Evolutionary conservation across 352 stramenopile species (phyloP).

Genomic region (Synura sp.): DNA sequence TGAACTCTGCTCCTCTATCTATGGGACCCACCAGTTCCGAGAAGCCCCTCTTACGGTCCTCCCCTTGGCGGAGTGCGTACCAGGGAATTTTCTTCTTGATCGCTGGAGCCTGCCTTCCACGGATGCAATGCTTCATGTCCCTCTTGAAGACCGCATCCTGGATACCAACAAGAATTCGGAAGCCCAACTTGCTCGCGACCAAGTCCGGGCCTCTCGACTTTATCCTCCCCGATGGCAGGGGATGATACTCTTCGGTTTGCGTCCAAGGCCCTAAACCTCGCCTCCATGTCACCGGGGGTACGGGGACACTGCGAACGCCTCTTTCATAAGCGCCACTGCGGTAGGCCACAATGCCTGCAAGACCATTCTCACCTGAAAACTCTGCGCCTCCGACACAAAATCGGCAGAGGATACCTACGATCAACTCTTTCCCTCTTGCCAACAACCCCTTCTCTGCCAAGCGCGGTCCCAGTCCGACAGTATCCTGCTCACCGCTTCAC

Average conservation of each 20-base stretch:
- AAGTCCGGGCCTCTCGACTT: not conserved
- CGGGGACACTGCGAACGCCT: slow-evolving; percentile 6
- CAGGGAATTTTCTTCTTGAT: not conserved
- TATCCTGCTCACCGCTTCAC: too few species aligned
- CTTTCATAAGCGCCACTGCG: slow-evolving; percentile 3
- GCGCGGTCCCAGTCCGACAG: too few species aligned
- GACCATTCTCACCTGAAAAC: too few species aligned
- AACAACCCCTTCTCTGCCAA: too few species aligned
- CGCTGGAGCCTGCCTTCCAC: not conserved
- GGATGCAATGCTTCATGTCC: not conserved
- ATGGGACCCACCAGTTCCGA: slow-evolving; percentile 5
- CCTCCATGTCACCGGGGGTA: not conserved
- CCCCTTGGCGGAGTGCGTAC: not conserved
- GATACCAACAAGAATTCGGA: not conserved
- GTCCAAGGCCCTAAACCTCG: too few species aligned
- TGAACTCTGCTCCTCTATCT: slow-evolving; percentile 1
- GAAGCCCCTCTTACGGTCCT: not conserved
- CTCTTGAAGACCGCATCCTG: not conserved
- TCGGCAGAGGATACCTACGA: too few species aligned
- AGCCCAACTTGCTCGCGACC: slow-evolving; percentile 17
- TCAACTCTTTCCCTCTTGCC: too few species aligned
- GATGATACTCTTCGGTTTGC: not conserved
- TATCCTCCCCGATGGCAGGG: slow-evolving; percentile 6
- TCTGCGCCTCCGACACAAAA: too few species aligned
- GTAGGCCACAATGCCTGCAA: slow-evolving; percentile 9